These are phyloP conservation scores for Wickerhamiella alocasiicola DNA, from an alignment of 805 yeast genomes.

Conservation along the genomic window DNA sequence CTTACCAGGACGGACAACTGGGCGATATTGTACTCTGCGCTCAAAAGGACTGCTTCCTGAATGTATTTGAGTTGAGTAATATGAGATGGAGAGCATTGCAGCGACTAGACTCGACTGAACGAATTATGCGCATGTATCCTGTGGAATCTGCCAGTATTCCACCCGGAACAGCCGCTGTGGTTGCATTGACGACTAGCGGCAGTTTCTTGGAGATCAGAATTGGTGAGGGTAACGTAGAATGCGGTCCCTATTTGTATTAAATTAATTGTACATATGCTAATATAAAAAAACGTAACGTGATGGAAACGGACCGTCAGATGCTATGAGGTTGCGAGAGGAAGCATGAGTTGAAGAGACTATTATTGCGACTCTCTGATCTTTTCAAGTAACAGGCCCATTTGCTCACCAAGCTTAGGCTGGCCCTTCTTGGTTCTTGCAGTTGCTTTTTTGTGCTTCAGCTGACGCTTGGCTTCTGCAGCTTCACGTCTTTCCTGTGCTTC, in stretches of 20 bases:
- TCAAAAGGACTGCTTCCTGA: constrained; percentile 6
- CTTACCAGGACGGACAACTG: background rate
- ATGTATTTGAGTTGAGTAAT: background rate
- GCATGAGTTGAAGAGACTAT: too few relatives aligned
- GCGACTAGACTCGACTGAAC: constrained; percentile 1
- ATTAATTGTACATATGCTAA: background rate
- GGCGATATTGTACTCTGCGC: constrained; percentile 4
- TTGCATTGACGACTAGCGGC: constrained; percentile 8
- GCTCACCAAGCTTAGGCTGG: constrained; percentile 85
- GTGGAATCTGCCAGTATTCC: background rate
- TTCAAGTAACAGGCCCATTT: constrained; percentile 64
- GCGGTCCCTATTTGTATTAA: constrained; percentile 6
- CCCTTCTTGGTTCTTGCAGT: constrained; percentile 55
- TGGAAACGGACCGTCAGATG: too few relatives aligned
- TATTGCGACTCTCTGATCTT: constrained; percentile 41
- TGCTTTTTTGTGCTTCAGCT: constrained; percentile 35
- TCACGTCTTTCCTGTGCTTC: constrained; percentile 33
- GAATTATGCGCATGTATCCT: constrained; percentile 3
- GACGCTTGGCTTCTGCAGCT: constrained; percentile 28
- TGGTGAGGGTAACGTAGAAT: background rate
- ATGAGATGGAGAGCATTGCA: background rate
- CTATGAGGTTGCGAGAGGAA: too few relatives aligned
- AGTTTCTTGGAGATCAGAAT: constrained; percentile 3
- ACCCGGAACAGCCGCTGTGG: background rate
- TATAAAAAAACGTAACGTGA: too few relatives aligned